Base-by-base conservation (phyloP, 2,329 filamentous ascomycete species). In the Talaromyces sp. region DNA sequence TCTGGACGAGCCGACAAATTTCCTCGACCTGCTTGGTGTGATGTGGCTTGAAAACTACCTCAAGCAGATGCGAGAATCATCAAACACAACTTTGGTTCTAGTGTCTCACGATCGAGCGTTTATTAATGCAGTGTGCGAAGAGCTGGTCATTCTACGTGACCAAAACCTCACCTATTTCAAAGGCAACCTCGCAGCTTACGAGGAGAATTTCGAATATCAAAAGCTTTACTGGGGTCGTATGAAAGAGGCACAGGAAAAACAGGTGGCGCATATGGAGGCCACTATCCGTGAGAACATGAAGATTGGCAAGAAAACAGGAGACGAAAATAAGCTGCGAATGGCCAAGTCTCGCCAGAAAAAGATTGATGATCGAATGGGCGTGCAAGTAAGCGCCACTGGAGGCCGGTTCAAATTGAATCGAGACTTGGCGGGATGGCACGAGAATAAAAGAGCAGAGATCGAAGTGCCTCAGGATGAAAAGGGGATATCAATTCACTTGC, bases 71-170 rank as follows among this genome's bases (percentile, higher is more conserved):
- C 79, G 80, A 3, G 81, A 85, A 21, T 72, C 72, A 0, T 75
- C 80, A 0, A 74, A 79, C 2, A 83, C 81, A 0, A 94, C 90
- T 0, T 80, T 94, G 1, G 79, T 95, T 17, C 78, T 94, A 1
- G 90, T 94, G 2, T 94, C 91, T 0, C 91, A 96, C 74, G 91
- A 96, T 71, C 84, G 91, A 17, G 88, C 89, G 65, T 95, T 96
- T 69, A 84, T 88, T 54, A 88, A 91, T 56, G 83, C 87, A 0
- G 88, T 91, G 63, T 91, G 88, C 9, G 81, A 86, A 62, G 89
- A 95, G 72, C 81, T 93, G 2, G 80, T 95, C 24, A 85, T 95
- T 35, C 76, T 95, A 21, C 86, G 87, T 31, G 88, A 93, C 60
- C 86, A 90, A 67, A 80, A 81, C 17, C 79, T 95, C 0, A 84